These are phyloP conservation scores for Xylariaceae sp. DNA, from an alignment of 2,329 filamentous ascomycete genomes.

Conservation along the genomic window DNA sequence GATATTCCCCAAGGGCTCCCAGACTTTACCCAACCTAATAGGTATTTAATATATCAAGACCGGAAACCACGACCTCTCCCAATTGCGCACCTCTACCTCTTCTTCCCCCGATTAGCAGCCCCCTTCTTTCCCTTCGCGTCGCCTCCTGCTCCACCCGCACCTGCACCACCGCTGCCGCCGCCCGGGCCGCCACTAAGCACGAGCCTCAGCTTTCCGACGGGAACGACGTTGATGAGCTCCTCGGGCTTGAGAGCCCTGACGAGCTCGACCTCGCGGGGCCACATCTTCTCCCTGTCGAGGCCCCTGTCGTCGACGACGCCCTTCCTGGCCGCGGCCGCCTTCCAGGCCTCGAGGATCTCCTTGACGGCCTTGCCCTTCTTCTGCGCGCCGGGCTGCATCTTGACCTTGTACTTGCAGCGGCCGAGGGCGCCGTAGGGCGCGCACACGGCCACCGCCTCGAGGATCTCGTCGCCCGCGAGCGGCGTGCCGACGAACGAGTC, in stretches of 20 bases:
- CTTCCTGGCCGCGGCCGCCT: slow-evolving; percentile 62
- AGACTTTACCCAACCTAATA: too few species aligned
- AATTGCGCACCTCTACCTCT: slow-evolving; percentile 38
- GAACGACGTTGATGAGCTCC: slow-evolving; percentile 79
- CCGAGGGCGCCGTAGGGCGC: slow-evolving; percentile 66
- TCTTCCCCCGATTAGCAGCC: slow-evolving; percentile 46
- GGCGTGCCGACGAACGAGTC: slow-evolving; percentile 79
- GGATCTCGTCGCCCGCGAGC: slow-evolving; percentile 78
- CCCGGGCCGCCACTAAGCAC: slow-evolving; percentile 68
- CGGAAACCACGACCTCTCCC: too few species aligned
- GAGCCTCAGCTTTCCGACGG: slow-evolving; percentile 77
- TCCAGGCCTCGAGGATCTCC: slow-evolving; percentile 85
- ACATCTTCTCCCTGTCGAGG: slow-evolving; percentile 73
- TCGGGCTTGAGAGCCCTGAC: slow-evolving; percentile 79
- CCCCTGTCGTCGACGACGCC: slow-evolving; percentile 63
- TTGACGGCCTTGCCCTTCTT: slow-evolving; percentile 96
- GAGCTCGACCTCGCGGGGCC: slow-evolving; percentile 83
- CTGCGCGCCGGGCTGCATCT: slow-evolving; percentile 83
- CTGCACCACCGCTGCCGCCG: slow-evolving; percentile 46
- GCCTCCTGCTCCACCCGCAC: slow-evolving; percentile 33
- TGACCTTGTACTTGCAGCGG: slow-evolving; percentile 89
- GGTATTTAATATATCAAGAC: too few species aligned
- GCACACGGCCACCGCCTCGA: slow-evolving; percentile 67
- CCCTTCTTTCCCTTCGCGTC: slow-evolving; percentile 40
- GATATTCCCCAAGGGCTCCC: too few species aligned